phyloP scores from a whole-genome alignment of 192 early-diverging fungal species.

The Coemansia sp. region DNA sequence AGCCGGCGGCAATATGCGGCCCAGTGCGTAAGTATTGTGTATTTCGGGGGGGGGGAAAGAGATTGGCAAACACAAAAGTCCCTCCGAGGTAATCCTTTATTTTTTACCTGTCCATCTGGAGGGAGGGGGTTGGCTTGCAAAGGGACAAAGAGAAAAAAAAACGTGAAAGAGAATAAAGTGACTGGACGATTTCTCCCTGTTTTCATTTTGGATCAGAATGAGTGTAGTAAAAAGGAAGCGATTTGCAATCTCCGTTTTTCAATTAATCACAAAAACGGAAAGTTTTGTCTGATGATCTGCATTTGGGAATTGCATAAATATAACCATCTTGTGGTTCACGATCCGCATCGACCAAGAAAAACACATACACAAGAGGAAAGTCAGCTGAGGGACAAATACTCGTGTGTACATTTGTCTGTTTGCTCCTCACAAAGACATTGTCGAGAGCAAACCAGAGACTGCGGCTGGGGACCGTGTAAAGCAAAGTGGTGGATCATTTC shows the following conservation, averaged over 20 bases:
- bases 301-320: not conserved
- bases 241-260: not conserved
- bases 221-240: not conserved
- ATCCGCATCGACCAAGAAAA: not conserved
- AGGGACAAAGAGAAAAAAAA: not conserved
- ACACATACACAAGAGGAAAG: not conserved
- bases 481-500: not conserved
- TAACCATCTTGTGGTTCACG: not conserved
- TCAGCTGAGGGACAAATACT: not conserved
- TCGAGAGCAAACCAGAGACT: not conserved
- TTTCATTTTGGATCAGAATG: not conserved
- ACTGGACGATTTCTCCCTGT: not conserved
- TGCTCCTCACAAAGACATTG: not conserved
- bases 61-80: no score
- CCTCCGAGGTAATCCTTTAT: no score
- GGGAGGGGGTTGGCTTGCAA: no score
- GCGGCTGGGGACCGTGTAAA: not conserved
- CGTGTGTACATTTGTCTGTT: not conserved
- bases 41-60: no score
- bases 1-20: not conserved
- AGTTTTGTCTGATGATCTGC: not conserved
- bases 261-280: not conserved
- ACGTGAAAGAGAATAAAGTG: not conserved
- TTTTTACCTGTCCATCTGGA: no score
- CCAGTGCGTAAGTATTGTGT: not conserved